Conservation (phyloP, 2,329 filamentous ascomycete species). For the Fusarium odoratissimum region DNA sequence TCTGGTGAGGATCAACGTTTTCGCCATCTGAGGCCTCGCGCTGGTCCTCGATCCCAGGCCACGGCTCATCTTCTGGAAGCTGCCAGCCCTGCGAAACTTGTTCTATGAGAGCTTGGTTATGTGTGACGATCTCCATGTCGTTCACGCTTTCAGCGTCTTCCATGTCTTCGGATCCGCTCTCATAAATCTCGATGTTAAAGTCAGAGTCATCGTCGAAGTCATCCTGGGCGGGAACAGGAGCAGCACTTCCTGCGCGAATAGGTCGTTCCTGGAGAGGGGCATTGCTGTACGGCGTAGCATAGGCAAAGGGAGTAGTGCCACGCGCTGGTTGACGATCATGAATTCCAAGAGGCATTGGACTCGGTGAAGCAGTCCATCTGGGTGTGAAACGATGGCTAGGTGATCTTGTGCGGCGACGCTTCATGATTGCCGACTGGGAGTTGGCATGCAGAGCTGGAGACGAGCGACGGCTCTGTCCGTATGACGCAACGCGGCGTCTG, state of each 20-base stretch:
- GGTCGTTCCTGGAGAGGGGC: constrained; percentile 59
- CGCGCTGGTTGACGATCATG: constrained; percentile 53
- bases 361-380: constrained; percentile 64
- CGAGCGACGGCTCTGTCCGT: constrained; percentile 50
- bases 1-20: constrained; percentile 59
- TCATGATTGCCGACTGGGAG: constrained; percentile 50
- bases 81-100: constrained; percentile 47
- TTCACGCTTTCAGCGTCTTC: constrained; percentile 43
- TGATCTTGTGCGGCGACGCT: constrained; percentile 68
- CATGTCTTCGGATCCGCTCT: constrained; percentile 51
- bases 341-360: constrained; percentile 52
- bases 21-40: constrained; percentile 61
- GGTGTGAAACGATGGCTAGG: constrained; percentile 68
- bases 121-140: constrained; percentile 45
- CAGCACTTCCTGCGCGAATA: constrained; percentile 45
- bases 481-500: constrained; percentile 61
- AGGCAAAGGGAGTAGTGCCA: constrained; percentile 71
- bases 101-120: constrained; percentile 33
- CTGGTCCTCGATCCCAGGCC: constrained; percentile 67
- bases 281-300: constrained; percentile 80
- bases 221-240: constrained; percentile 46
- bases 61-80: constrained; percentile 65
- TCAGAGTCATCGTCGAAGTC: constrained; percentile 53
- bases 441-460: constrained; percentile 47
- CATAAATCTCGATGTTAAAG: constrained; percentile 52